Conservation (phyloP, 768 basidiomycete genomes). For the Myochromella boudieri region DNA sequence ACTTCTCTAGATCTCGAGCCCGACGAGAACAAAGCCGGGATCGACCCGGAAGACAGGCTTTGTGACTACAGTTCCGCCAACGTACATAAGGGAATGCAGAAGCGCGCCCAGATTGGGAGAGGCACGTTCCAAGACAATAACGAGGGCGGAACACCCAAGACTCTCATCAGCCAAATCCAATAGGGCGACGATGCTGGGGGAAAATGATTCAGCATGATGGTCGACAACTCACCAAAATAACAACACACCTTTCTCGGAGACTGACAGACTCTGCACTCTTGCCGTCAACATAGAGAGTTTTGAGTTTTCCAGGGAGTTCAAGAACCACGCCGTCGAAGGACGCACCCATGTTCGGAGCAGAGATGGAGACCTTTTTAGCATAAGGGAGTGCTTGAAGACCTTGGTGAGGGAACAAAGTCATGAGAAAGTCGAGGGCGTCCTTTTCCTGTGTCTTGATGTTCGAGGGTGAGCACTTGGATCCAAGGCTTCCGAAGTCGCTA, state of each 20-base stretch:
- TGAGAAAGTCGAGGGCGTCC: conserved; percentile 76
- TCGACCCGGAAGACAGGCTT: conserved; percentile 76
- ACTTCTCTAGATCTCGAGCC: conserved; percentile 70
- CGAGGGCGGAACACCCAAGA: conserved; percentile 71
- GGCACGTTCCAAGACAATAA: conserved; percentile 77
- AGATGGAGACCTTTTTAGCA: conserved; percentile 73
- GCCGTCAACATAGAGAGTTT: conserved; percentile 83
- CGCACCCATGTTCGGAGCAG: conserved; percentile 63
- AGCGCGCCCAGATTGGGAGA: conserved; percentile 70
- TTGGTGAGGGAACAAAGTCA: conserved; percentile 74
- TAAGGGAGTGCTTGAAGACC: conserved; percentile 68
- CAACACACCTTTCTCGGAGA: conserved; percentile 74
- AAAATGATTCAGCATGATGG: conserved; percentile 13
- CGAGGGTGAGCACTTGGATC: conserved; percentile 34
- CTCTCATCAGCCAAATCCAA: conserved; percentile 87
- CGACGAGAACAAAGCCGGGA: conserved; percentile 79
- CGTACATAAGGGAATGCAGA: conserved; percentile 90
- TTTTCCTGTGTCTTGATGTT: conserved; percentile 40
- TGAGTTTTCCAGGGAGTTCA: conserved; percentile 65
- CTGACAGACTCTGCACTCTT: conserved; percentile 79
- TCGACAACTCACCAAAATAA: conserved; percentile 6
- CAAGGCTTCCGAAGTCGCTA: conserved; percentile 42
- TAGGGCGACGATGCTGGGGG: conserved; percentile 73
- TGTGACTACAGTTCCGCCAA: conserved; percentile 83
- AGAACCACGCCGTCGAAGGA: conserved; percentile 80